phyloP scores from a whole-genome alignment of 768 basidiomycete genomes.

The Rhodotorula diobovata region DNA sequence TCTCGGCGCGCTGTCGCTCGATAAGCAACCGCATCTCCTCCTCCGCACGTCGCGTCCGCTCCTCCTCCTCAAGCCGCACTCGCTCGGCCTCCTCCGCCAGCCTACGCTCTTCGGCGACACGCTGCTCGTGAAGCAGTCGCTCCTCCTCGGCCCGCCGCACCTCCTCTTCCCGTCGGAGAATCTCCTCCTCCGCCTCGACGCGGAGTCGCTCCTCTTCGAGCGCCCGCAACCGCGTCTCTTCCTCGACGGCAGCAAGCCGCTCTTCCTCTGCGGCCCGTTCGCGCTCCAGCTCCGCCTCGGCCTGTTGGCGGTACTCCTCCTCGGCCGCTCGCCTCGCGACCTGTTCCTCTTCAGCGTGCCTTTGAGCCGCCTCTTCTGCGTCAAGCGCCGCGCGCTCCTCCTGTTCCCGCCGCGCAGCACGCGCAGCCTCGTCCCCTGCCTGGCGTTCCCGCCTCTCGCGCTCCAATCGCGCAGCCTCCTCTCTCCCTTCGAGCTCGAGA shows the following conservation, averaged over 20 bases:
- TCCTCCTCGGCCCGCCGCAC: background rate
- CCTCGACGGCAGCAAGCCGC: background rate
- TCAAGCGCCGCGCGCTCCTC: conserved; percentile 29
- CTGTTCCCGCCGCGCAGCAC: conserved; percentile 13
- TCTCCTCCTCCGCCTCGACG: conserved; percentile 3
- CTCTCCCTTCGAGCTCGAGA: background rate
- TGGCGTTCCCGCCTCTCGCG: background rate
- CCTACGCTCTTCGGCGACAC: background rate
- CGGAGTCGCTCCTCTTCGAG: background rate
- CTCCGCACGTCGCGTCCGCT: conserved; percentile 14
- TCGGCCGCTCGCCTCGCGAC: conserved; percentile 32
- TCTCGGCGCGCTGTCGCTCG: conserved; percentile 17
- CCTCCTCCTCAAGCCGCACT: conserved; percentile 6
- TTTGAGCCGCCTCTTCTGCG: conserved; percentile 29
- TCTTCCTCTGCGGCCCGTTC: conserved; percentile 5
- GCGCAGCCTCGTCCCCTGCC: background rate
- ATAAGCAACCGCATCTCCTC: conserved; percentile 31
- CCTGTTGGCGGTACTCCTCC: conserved; percentile 27
- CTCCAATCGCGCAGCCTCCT: background rate
- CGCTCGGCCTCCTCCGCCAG: background rate
- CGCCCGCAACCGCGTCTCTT: background rate
- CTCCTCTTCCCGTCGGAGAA: background rate
- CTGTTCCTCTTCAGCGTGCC: no score
- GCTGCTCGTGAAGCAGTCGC: background rate
- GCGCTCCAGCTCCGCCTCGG: conserved; percentile 22